Base-by-base conservation (phyloP, 1,139 yeast species). In the Saccharomyces hybrid region DNA sequence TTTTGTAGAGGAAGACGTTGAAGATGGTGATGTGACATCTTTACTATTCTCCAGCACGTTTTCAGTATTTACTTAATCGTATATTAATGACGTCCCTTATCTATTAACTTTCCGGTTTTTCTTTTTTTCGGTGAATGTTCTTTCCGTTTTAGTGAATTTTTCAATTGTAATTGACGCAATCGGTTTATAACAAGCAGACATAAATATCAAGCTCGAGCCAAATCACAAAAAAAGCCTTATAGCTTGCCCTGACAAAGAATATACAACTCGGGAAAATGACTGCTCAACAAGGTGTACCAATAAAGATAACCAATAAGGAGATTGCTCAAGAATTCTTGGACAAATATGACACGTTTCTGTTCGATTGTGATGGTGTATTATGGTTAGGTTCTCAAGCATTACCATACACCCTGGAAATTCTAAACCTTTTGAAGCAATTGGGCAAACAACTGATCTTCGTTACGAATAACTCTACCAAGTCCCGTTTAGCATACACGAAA, bases 361-460 rank as follows among this genome's bases (percentile, higher is more conserved):
- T 91, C 67, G 98, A 91, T 66, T 91, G 98, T 71, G 98, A 91
- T 68, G 98, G 91, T 53, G 98, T 91, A 7, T 75, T 91, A 52
- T 91, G 98, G 98, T 75, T 85, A 44, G 97, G 96, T 14, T 80
- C 80, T 52, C 80, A 78, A 50, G 70, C 85, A 34, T 78, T 91
- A 49, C 96, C 96, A 3, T 79, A 83, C 14, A 85, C 87, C 13
- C 74, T 74, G 25, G 91, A 88, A 63, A 81, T 95, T 1, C 68
- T 91, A 44, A 77, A 78, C 8, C 68, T 80, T 56, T 72, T 91
- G 57, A 73, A 82, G 54, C 61, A 65, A 28, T 51, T 68, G 20
- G 78, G 78, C 52, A 93, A 93, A 69, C 80, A 84, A 53, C 76
- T 89, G 51, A 78, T 90, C 50, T 93, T 93, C 71, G 99, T 95